These are phyloP conservation scores for Cladophialophora psammophila DNA, from an alignment of 2,329 filamentous ascomycete species.

Conservation along the genomic window DNA sequence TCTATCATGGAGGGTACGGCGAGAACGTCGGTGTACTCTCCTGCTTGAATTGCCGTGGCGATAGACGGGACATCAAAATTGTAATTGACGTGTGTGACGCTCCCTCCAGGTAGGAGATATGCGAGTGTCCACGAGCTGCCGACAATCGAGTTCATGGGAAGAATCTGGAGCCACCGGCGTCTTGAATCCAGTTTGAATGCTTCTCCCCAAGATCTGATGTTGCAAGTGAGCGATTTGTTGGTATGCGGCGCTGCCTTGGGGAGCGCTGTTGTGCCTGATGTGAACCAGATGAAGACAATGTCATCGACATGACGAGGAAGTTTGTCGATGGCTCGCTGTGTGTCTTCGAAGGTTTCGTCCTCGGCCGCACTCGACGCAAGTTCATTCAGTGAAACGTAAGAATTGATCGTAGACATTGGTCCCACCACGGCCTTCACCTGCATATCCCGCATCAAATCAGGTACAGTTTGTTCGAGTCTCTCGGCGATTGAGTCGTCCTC, in stretches of 20 bases:
- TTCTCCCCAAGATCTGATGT: slow-evolving; percentile 21
- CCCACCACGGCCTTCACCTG: slow-evolving; percentile 16
- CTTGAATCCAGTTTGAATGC: slow-evolving; percentile 7
- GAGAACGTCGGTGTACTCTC: slow-evolving; percentile 21
- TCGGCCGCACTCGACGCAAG: neutral
- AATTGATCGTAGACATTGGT: no score
- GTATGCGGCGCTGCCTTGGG: slow-evolving; percentile 24
- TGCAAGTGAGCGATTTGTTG: slow-evolving; percentile 14
- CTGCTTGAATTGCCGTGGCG: slow-evolving; percentile 7
- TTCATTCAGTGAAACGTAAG: slow-evolving; percentile 3
- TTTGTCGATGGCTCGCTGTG: neutral
- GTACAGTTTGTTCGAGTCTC: slow-evolving; percentile 10
- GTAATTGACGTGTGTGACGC: slow-evolving; percentile 22
- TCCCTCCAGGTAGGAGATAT: slow-evolving; percentile 21
- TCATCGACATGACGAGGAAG: slow-evolving; percentile 10
- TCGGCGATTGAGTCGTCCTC: slow-evolving; percentile 7
- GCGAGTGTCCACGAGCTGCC: slow-evolving; percentile 26
- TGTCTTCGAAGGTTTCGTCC: neutral
- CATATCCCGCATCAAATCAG: slow-evolving; percentile 22
- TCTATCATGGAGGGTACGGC: slow-evolving; percentile 26
- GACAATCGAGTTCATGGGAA: slow-evolving; percentile 28
- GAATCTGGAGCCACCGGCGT: slow-evolving; percentile 21
- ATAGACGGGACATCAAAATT: slow-evolving; percentile 13
- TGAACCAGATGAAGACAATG: slow-evolving; percentile 23
- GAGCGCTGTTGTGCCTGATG: slow-evolving; percentile 23